Conservation (phyloP, 2,329 filamentous ascomycete species). For the Dactylonectria estremocensis region DNA sequence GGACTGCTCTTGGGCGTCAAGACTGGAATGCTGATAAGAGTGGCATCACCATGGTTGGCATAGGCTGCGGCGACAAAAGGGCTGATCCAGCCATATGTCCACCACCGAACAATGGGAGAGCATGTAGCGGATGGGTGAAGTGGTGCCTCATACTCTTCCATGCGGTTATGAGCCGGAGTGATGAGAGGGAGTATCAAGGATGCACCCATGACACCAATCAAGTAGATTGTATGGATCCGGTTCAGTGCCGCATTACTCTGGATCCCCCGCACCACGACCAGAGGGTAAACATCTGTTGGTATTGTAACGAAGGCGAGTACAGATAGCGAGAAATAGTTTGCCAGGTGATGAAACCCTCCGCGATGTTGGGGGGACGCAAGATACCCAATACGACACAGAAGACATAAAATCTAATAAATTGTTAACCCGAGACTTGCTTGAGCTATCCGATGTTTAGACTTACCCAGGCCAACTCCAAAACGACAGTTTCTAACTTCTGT, state of each 20-base stretch:
- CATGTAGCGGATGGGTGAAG: background rate
- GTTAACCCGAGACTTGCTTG: background rate
- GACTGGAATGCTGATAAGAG: background rate
- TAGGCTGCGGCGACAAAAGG: conserved; percentile 5
- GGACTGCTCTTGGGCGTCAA: conserved; percentile 7
- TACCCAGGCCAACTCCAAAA: background rate
- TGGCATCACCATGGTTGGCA: background rate
- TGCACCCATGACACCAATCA: background rate
- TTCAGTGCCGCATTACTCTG: too few species aligned
- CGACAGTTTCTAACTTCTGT: background rate
- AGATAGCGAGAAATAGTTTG: background rate
- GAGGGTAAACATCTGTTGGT: background rate
- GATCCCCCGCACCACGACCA: background rate
- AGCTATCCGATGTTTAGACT: background rate
- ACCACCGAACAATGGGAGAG: conserved; percentile 19
- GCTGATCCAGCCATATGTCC: conserved; percentile 21
- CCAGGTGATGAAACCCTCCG: background rate
- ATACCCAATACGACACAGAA: background rate
- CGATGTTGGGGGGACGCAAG: background rate
- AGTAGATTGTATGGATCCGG: background rate
- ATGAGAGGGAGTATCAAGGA: background rate
- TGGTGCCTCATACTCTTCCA: background rate
- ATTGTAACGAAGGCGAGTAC: background rate
- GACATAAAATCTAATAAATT: background rate
- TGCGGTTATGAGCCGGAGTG: background rate